Conservation (phyloP, 441 rosid genomes). For the Dalechampia spathulata region DNA sequence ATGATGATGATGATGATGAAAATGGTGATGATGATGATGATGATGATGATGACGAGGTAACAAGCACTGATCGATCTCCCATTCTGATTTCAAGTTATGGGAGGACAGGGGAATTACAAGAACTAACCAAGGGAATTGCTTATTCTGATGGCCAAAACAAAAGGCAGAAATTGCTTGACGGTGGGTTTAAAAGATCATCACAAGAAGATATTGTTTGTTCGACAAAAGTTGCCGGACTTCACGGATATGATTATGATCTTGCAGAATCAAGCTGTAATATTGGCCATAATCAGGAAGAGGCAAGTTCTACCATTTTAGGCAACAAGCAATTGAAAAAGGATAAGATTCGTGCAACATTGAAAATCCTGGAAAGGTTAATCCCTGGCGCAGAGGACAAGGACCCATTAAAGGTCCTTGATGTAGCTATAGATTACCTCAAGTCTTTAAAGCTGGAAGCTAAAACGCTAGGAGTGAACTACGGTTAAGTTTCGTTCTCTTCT, state of each 20-base stretch:
- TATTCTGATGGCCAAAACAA: conserved; percentile 47
- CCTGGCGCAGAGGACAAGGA: conserved; percentile 65
- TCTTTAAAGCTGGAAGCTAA: conserved; percentile 43
- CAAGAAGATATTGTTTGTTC: conserved; percentile 23
- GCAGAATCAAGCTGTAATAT: conserved; percentile 33
- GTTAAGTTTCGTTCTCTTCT: conserved; percentile 13
- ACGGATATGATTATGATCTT: conserved; percentile 21
- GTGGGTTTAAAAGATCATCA: conserved; percentile 28
- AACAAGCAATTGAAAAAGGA: conserved; percentile 39
- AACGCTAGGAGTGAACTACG: conserved; percentile 34
- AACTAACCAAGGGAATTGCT: conserved; percentile 30
- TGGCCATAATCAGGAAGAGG: conserved; percentile 23
- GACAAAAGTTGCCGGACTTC: conserved; percentile 21
- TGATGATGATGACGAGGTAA: conserved; percentile 39
- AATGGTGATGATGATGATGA: conserved; percentile 26
- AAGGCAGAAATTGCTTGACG: conserved; percentile 53
- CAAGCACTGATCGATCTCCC: conserved; percentile 69
- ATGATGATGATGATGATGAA: conserved; percentile 21
- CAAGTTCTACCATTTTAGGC: conserved; percentile 24
- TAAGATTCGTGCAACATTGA: conserved; percentile 43
- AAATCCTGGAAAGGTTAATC: conserved; percentile 51
- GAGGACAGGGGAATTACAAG: conserved; percentile 26
- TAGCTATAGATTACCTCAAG: conserved; percentile 66
- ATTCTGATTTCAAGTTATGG: conserved; percentile 21
- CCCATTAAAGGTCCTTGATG: conserved; percentile 57